Evolutionary conservation across 148 eudicot genomes (phyloP).

Genomic region (Cornus suecica): DNA sequence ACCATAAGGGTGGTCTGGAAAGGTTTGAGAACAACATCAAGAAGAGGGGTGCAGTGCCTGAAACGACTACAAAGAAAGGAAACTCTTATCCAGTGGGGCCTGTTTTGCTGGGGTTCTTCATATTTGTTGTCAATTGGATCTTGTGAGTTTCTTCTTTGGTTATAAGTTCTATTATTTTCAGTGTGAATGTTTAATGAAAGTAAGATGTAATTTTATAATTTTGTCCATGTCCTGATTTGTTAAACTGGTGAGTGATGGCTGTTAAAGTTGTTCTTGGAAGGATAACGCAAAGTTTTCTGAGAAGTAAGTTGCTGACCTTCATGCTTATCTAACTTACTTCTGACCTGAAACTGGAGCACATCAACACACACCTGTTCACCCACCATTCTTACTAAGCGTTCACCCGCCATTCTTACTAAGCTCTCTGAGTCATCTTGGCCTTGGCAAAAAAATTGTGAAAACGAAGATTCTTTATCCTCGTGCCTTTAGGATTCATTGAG

Average conservation of each 20-base stretch:
- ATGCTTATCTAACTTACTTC: neutral
- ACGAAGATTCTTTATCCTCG: too few relatives aligned
- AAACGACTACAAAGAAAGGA: constrained; percentile 50
- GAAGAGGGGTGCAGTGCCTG: constrained; percentile 47
- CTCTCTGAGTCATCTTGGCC: neutral
- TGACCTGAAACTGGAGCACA: neutral
- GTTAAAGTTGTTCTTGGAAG: neutral
- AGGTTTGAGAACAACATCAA: constrained; percentile 59
- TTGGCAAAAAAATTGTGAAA: neutral
- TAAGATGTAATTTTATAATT: too few relatives aligned
- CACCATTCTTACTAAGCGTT: neutral
- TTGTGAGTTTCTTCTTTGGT: constrained; percentile 34
- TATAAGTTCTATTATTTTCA: neutral
- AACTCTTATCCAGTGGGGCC: constrained; percentile 58
- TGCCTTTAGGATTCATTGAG: neutral
- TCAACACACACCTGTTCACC: neutral
- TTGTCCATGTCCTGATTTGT: neutral
- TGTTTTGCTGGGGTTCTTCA: constrained; percentile 50
- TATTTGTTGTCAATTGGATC: constrained; percentile 70
- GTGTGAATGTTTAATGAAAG: neutral
- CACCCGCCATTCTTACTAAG: neutral
- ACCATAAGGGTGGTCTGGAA: constrained; percentile 53
- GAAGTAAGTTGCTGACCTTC: neutral
- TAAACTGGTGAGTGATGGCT: too few relatives aligned
- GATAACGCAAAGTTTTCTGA: neutral